Evolutionary conservation across 164 flowering plant species (phyloP).

Genomic region (Vitis rotundifolia): DNA sequence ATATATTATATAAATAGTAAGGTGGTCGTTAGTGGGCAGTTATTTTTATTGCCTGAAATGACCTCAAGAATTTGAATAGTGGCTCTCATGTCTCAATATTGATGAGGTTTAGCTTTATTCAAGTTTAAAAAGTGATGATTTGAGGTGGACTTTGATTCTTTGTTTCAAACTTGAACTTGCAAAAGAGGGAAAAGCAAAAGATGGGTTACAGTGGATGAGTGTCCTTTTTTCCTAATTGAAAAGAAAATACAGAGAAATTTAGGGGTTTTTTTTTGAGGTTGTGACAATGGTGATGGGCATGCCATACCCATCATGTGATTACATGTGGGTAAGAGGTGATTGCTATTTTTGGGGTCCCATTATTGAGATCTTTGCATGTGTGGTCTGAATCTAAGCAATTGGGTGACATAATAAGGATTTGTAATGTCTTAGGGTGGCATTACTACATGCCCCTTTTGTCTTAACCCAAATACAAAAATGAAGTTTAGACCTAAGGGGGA

Average conservation of each 20-base stretch:
- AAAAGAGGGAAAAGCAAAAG: constrained; percentile 12
- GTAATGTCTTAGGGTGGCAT: constrained; percentile 12
- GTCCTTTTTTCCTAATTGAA: constrained; percentile 7
- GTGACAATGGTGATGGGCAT: constrained; percentile 14
- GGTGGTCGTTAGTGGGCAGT: constrained; percentile 6
- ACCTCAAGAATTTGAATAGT: constrained; percentile 1
- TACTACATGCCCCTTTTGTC: neutral
- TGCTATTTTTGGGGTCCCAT: constrained; percentile 10
- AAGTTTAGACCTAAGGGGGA: neutral
- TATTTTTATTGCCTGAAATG: neutral
- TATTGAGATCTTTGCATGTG: constrained; percentile 24
- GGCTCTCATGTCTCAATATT: constrained; percentile 6
- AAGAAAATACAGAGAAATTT: neutral
- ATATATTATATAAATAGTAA: neutral
- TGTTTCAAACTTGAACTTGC: constrained; percentile 13
- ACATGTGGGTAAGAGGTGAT: constrained; percentile 21
- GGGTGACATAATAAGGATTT: constrained; percentile 23
- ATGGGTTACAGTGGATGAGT: constrained; percentile 2
- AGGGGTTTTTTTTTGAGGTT: neutral
- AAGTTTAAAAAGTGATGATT: constrained; percentile 2
- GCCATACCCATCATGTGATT: constrained; percentile 36
- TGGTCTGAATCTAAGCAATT: constrained; percentile 11
- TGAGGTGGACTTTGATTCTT: constrained; percentile 17
- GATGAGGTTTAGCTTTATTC: constrained; percentile 5
- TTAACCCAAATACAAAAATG: neutral